Base-by-base conservation (phyloP, 1,139 yeast species). In the Candida sp. region DNA sequence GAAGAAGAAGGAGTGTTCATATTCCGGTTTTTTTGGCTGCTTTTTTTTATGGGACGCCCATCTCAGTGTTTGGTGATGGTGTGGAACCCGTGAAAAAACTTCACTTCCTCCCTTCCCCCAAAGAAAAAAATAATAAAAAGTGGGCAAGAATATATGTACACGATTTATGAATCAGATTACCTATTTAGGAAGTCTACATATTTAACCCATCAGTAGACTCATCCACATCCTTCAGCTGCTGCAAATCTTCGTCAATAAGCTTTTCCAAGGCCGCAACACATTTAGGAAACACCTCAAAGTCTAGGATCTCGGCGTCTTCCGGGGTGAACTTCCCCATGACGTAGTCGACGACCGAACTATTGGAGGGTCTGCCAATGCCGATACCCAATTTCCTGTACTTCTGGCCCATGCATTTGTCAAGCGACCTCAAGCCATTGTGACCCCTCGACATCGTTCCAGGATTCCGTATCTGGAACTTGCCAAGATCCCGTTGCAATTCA, bases 361-460 rank as follows among this genome's bases (percentile, higher is more conserved):
- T 72, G 1, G 58, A 54, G 0, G 93, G 88, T 49, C 89, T 74
- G 2, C 90, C 96, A 25, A 91, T 86, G 0, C 97, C 97, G 7
- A 91, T 72, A 11, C 87, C 81, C n/a, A 47, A 12, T 53, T 86
- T 79, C 9, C 79, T 74, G 58, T 83, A 85, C 7, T 37, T 46
- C 2, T 77, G 76, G 51, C 69, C 70, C 12, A 80, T 58, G 26
- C 55, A 50, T 17, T 65, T 61, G 46, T 78, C 78, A 17, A 90
- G 78, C 37, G 87, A 81, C 56, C 80, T 76, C 42, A 91, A 72
- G 0, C 97, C 97, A 63, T 90, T 90, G 61, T 91, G 97, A 0
- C 97, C 97, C 51, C 91, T 69, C 8, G 84, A 77, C 52, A 90
- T 81, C 6, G 87, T 73, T 2, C 79, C 80, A 23, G 80, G 84